Evolutionary conservation across 177 flowering plant species (phyloP).

Genomic region (Vitis hybrid): DNA sequence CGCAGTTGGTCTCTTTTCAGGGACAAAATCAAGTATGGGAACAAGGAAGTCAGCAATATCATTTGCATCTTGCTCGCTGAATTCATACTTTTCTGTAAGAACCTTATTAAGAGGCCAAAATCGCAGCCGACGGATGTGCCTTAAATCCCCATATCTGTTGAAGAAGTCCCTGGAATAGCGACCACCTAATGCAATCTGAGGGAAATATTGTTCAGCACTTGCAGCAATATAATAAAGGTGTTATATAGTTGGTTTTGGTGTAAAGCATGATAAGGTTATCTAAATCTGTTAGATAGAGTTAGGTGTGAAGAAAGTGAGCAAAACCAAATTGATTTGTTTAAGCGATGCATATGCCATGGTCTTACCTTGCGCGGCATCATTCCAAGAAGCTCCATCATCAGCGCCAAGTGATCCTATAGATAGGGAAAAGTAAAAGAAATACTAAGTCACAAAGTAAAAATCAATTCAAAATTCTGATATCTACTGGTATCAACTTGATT

Average conservation of each 20-base stretch:
- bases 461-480: background rate
- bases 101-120: slow-evolving; percentile 81
- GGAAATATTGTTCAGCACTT: background rate
- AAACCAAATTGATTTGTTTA: background rate
- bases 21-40: slow-evolving; percentile 68
- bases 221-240: background rate
- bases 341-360: background rate
- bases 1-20: slow-evolving; percentile 76
- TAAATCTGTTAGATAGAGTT: background rate
- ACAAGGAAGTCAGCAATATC: slow-evolving; percentile 67
- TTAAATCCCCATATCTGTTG: slow-evolving; percentile 67
- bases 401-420: slow-evolving; percentile 77
- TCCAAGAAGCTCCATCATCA: slow-evolving; percentile 89
- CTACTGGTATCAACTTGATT: background rate
- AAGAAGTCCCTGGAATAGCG: slow-evolving; percentile 77
- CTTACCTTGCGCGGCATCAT: slow-evolving; percentile 81
- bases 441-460: background rate
- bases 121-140: slow-evolving; percentile 66
- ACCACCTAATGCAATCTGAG: slow-evolving; percentile 72
- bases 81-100: slow-evolving; percentile 62
- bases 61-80: slow-evolving; percentile 71
- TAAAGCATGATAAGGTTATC: background rate
- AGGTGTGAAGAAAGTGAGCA: too few relatives aligned
- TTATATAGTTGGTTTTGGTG: background rate
- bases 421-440: background rate